These are phyloP conservation scores for Penicillium tannophilum DNA, from an alignment of 495 filamentous ascomycete species.

Conservation along the genomic window DNA sequence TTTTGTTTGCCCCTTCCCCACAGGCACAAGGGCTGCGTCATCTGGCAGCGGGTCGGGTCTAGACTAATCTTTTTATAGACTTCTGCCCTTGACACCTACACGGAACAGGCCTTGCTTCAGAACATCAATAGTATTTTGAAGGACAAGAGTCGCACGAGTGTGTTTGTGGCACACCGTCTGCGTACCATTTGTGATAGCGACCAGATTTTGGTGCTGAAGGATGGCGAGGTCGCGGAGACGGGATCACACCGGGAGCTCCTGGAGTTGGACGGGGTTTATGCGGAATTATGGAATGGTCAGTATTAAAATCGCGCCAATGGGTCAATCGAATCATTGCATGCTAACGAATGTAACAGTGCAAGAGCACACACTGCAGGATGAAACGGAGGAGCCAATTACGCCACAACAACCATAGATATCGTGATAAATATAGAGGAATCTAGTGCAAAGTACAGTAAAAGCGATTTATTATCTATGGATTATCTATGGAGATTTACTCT, in stretches of 20 bases:
- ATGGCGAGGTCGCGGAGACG: conserved; percentile 78
- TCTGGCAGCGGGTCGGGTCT: neutral
- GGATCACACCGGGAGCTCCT: conserved; percentile 87
- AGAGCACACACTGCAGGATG: neutral
- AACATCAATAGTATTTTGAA: conserved; percentile 94
- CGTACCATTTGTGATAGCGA: conserved; percentile 95
- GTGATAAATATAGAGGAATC: neutral
- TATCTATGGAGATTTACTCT: neutral
- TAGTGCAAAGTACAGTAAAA: neutral
- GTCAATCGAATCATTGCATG: neutral
- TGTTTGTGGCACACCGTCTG: conserved; percentile 91
- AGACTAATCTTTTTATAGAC: conserved; percentile 50
- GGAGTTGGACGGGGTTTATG: conserved; percentile 78
- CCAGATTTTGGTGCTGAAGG: conserved; percentile 86
- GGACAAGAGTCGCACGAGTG: conserved; percentile 85
- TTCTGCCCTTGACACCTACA: conserved; percentile 92
- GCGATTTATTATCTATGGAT: no score
- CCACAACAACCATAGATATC: neutral
- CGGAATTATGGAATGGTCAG: conserved; percentile 87
- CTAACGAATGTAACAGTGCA: conserved; percentile 48
- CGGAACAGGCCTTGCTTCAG: conserved; percentile 84
- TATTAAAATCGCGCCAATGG: neutral
- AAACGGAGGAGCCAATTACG: neutral
- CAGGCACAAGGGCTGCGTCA: neutral
- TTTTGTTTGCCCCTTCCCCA: neutral